Base-by-base conservation (phyloP, 108 stramenopile species). In the Skeletonema grethae region DNA sequence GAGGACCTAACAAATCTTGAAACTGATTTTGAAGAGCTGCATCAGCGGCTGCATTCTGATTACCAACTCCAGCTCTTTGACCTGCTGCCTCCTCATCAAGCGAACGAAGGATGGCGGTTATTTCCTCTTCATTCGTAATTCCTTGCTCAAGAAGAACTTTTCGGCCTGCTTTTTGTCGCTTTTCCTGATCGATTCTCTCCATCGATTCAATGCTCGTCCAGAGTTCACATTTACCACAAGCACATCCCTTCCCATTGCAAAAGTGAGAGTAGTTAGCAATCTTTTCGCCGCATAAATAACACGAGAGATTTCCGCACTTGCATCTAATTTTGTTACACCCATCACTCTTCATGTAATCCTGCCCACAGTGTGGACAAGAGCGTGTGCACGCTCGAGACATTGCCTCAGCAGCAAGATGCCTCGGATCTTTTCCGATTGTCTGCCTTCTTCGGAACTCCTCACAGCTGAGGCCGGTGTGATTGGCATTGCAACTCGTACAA, bases 251-350 rank as follows among this genome's bases (percentile, higher is more conserved):
- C 4, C 53, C 18, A 15, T 38, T 63, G 63, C 72, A 72, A 5
- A 64, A 73, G 38, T 73, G 72, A 6, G 72, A 73, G 18, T 73
- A 73, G n/a, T 57, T 28, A 7, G 7, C 53, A 39, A 73, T 64
- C 29, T 64, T 64, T 20, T 22, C 55, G 12, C 62, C 72, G 22
- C 72, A 72, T 1, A 72, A 32, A 35, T 73, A 73, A 29, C 63
- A 73, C 35, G 48, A 56, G 11, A 32, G 13, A 0, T 22, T n/a
- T 50, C 28, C 36, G 48, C 72, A 65, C 43, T 38, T 64, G 63
- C 70, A 71, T 43, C 5, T 30, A 18, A 71, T 71, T 30, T 71
- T 71, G 48, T 71, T 71, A 15, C 70, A 71, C 0, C 70, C 70
- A 11, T 71, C 70, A 50, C 56, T 38, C 41, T 62, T 71, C 45